A percentile compares a stretch with the other conserved stretches of the same genome.
Conservation (phyloP, 1,284 basidiomycete species). For the Pterulicium gracile region DNA sequence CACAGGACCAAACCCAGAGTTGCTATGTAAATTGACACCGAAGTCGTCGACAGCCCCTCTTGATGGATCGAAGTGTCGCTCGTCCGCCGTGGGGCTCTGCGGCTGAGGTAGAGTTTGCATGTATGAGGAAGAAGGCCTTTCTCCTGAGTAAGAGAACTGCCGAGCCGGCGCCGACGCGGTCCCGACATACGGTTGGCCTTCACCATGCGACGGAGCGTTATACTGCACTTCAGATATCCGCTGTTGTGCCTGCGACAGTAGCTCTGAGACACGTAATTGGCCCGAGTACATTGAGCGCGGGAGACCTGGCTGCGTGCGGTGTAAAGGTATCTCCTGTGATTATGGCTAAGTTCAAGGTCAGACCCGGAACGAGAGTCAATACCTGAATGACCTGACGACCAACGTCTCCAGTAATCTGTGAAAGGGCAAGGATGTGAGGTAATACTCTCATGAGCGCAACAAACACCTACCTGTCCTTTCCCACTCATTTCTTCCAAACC, state of each 20-base stretch:
- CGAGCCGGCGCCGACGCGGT: not conserved
- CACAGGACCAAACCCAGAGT: constrained; percentile 11
- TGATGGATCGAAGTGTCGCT: not conserved
- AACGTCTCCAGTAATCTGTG: constrained; percentile 74
- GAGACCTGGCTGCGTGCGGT: constrained; percentile 72
- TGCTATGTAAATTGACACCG: constrained; percentile 16
- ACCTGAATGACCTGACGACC: constrained; percentile 74
- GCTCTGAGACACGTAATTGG: constrained; percentile 47
- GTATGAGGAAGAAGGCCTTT: too few relatives aligned
- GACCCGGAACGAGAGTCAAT: too few relatives aligned
- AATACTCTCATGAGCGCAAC: constrained; percentile 3
- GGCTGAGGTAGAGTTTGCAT: not conserved
- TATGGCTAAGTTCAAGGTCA: too few relatives aligned
- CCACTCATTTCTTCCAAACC: constrained; percentile 1
- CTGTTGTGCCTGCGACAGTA: constrained; percentile 55
- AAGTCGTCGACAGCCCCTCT: constrained; percentile 27
- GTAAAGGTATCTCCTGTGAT: constrained; percentile 71
- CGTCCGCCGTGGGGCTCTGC: not conserved
- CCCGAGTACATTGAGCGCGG: constrained; percentile 65
- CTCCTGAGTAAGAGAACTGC: too few relatives aligned
- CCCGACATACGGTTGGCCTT: not conserved
- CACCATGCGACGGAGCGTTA: constrained; percentile 18
- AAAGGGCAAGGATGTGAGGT: constrained; percentile 6
- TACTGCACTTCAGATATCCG: constrained; percentile 48
- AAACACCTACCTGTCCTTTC: constrained; percentile 45